Conservation (phyloP, 441 rosid genomes). For the Corymbia calophylla region DNA sequence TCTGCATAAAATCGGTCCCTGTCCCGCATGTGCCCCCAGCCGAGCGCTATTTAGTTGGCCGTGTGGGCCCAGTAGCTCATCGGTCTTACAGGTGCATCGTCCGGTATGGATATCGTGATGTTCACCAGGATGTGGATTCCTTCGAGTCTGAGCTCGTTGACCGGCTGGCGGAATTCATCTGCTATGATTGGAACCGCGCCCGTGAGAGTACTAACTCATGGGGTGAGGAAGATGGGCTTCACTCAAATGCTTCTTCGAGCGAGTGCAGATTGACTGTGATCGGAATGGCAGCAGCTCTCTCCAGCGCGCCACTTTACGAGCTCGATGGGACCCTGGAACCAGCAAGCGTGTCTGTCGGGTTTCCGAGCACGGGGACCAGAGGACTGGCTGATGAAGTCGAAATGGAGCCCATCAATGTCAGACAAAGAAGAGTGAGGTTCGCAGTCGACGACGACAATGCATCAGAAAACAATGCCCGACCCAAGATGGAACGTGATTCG, state of each 20-base stretch:
- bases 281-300: constrained; percentile 38
- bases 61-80: constrained; percentile 87
- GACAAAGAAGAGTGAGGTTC: constrained; percentile 61
- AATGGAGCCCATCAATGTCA: constrained; percentile 37
- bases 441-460: constrained; percentile 37
- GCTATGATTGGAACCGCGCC: constrained; percentile 54
- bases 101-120: constrained; percentile 96
- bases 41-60: constrained; percentile 89
- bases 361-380: constrained; percentile 48
- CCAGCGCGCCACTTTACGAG: constrained; percentile 40
- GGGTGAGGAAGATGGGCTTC: constrained; percentile 31
- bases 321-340: constrained; percentile 56
- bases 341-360: constrained; percentile 65
- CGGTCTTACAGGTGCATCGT: constrained; percentile 93
- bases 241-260: constrained; percentile 57
- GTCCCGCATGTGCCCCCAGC: constrained; percentile 83
- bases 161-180: constrained; percentile 70
- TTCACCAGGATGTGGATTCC: constrained; percentile 94
- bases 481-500: constrained; percentile 23
- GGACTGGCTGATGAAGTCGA: constrained; percentile 51
- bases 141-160: constrained; percentile 82
- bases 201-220: constrained; percentile 5
- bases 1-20: constrained; percentile 90
- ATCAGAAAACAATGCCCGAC: constrained; percentile 16
- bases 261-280: constrained; percentile 75